Evolutionary conservation across 305 asterid species (phyloP).

Genomic region (Vinca major): DNA sequence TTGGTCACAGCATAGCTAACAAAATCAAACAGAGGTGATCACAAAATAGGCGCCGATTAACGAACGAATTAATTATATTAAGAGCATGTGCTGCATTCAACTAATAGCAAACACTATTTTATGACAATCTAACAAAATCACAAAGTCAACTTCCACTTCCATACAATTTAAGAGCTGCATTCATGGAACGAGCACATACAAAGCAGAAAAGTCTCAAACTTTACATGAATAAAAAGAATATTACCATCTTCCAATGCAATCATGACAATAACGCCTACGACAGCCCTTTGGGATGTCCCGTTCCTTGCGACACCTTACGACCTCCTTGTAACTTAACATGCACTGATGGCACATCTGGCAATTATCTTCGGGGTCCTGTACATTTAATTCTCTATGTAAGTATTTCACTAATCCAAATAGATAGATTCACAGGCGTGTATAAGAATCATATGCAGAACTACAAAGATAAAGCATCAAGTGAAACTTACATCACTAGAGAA

Average conservation of each 20-base stretch:
- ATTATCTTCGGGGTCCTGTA: slow-evolving; percentile 35
- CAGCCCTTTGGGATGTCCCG: slow-evolving; percentile 2
- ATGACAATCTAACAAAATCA: not conserved
- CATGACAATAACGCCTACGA: slow-evolving; percentile 38
- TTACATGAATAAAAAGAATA: not conserved
- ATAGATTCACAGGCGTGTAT: not conserved
- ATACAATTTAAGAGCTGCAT: not conserved
- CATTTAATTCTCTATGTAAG: slow-evolving; percentile 9
- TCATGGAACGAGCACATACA: not conserved
- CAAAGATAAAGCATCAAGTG: slow-evolving; percentile 4
- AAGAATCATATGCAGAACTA: not conserved
- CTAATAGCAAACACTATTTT: not conserved
- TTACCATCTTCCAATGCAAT: slow-evolving; percentile 42
- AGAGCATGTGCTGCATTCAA: not conserved
- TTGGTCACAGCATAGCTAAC: not conserved
- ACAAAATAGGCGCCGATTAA: not conserved
- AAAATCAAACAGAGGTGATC: not conserved
- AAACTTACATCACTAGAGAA: slow-evolving; percentile 33
- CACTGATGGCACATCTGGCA: slow-evolving; percentile 67
- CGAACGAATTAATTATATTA: not conserved
- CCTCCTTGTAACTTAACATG: slow-evolving; percentile 38
- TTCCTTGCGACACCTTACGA: slow-evolving; percentile 38
- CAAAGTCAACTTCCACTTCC: not conserved
- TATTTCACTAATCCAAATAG: slow-evolving; percentile 2
- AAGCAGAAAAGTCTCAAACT: not conserved